A percentile compares a stretch with the other conserved stretches of the same genome.
phyloP scores from a whole-genome alignment of 129 eudicot genomes.

The Erigeron canadensis region DNA sequence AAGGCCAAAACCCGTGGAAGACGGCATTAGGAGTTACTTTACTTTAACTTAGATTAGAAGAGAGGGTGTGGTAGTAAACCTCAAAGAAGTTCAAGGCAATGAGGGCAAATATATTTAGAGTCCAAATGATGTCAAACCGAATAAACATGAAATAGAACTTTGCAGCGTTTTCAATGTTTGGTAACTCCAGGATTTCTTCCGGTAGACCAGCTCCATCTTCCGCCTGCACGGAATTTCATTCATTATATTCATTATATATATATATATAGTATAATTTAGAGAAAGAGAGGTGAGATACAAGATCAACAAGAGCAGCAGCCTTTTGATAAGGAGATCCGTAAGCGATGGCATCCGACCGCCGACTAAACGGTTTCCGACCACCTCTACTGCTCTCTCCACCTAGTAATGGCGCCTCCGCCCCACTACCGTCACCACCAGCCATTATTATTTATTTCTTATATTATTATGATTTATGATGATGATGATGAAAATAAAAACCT shows the following conservation, averaged over 20 bases:
- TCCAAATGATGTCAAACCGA: constrained; percentile 78
- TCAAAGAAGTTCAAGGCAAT: constrained; percentile 77
- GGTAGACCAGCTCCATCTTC: constrained; percentile 97
- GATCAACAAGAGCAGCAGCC: constrained; percentile 99
- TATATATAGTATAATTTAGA: background rate
- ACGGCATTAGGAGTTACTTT: background rate
- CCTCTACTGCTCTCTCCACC: constrained; percentile 44
- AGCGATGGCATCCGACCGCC: constrained; percentile 69
- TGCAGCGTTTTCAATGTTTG: constrained; percentile 65
- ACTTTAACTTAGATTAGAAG: background rate
- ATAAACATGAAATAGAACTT: constrained; percentile 61
- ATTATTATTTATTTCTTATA: no score
- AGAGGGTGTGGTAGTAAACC: constrained; percentile 34
- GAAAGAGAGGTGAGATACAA: constrained; percentile 33
- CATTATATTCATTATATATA: background rate
- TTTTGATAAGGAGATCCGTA: constrained; percentile 68
- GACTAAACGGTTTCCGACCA: constrained; percentile 32
- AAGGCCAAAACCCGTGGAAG: no score
- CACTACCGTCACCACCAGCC: no score
- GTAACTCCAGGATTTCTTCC: constrained; percentile 68
- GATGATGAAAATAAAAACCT: no score
- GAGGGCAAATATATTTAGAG: constrained; percentile 74
- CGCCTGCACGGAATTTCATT: constrained; percentile 53
- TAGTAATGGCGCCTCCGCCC: constrained; percentile 31
- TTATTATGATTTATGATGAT: no score